Evolutionary conservation across 495 filamentous ascomycete species (phyloP), one percentile per base, ranked within the genome.

Genomic region (Halenospora varia): DNA sequence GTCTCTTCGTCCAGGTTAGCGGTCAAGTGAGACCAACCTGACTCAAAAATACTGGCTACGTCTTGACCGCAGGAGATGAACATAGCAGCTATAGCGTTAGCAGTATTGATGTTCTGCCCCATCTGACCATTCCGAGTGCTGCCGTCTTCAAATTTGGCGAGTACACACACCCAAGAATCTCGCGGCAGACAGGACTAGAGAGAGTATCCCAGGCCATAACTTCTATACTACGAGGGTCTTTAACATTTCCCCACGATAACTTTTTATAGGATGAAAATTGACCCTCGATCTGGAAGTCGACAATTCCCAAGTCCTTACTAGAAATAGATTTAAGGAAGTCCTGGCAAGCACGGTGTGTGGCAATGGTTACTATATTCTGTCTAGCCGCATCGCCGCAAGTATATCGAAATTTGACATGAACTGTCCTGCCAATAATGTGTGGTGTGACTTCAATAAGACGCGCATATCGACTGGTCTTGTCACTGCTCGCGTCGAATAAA

Each of bases 281-380:
- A 49, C 47, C 47, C 22, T 49, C 22, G 22, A 49, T 49, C 47
- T 49, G n/a, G 22, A 49, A 25, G 47, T 49, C 22, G n/a, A 49
- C 22, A 49, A 49, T 49, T 49, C 47, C 47, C n/a, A 49, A 49
- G 47, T 49, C 47, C 47, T 49, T 49, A 25, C 47, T 49, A 49
- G 47, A 20, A 49, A 49, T 49, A 49, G 22, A 49, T 22, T 20
- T 9, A 49, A 49, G 20, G 47, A 49, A 49, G 47, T 49, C 22
- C 22, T 49, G 22, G n/a, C 22, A 49, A 49, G 47, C 20, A 20
- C 22, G 22, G n/a, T 49, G n/a, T 25, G 20, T 49, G n/a, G 47
- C 20, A 25, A 49, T 49, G 24, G 47, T 49, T 49, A 49, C 47
- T 49, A 49, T 49, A 49, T 49, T 49, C 20, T 49, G 47, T 25